A percentile compares a stretch with the other conserved stretches of the same genome.
phyloP scores from a whole-genome alignment of 441 rosid species.

The Sinapis alba region DNA sequence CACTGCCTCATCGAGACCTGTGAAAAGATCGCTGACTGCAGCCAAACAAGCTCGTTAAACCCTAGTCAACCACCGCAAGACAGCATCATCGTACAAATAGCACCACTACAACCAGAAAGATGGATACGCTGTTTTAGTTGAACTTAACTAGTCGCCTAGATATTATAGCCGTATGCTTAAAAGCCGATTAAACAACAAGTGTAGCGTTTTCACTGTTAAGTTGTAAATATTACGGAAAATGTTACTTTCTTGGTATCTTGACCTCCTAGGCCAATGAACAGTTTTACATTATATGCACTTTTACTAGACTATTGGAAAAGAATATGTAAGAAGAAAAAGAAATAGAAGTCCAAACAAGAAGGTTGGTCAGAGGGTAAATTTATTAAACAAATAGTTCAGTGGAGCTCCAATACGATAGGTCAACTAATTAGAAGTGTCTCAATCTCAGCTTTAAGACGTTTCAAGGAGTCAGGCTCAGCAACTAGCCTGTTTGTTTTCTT shows the following conservation, averaged over 20 bases:
- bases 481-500: slow-evolving; percentile 28
- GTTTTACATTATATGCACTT: background rate
- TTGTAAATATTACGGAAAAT: slow-evolving; percentile 37
- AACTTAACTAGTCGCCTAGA: slow-evolving; percentile 22
- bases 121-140: slow-evolving; percentile 51
- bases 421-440: slow-evolving; percentile 26
- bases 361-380: slow-evolving; percentile 33
- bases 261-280: background rate
- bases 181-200: background rate
- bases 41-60: slow-evolving; percentile 47
- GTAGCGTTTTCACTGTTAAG: slow-evolving; percentile 33
- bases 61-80: slow-evolving; percentile 44
- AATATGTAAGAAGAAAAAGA: background rate
- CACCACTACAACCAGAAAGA: slow-evolving; percentile 65
- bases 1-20: slow-evolving; percentile 74
- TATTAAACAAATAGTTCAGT: slow-evolving; percentile 19
- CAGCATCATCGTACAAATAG: slow-evolving; percentile 43
- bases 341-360: slow-evolving; percentile 18
- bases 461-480: slow-evolving; percentile 19
- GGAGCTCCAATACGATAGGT: slow-evolving; percentile 35
- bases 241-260: slow-evolving; percentile 4
- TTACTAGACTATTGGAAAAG: no score
- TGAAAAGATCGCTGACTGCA: slow-evolving; percentile 62
- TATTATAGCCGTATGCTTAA: slow-evolving; percentile 12
- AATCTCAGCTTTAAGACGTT: slow-evolving; percentile 26